Base-by-base conservation (phyloP, 2,329 filamentous ascomycete genomes). In the Neospermospora avenae region DNA sequence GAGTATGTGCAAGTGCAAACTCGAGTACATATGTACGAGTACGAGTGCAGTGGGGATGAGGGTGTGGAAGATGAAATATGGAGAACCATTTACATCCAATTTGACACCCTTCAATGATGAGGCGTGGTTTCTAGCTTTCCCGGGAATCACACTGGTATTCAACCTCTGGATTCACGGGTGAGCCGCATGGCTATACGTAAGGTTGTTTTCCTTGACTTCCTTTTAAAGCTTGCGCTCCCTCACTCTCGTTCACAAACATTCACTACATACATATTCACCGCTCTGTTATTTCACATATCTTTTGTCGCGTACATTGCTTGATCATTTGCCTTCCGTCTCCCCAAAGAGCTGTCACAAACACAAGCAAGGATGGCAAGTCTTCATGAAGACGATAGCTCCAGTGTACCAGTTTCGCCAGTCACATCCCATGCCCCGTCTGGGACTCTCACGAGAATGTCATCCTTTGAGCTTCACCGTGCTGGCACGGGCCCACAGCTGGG, bases 401-500 rank as follows among this genome's bases (percentile, higher is more conserved):
- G 37, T 46, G 48, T 4, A 46, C 45, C 48, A 28, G 25, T 28
- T 10, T 58, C 56, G 25, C 56, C 56, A 54, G 56, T 45, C 14
- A 44, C 35, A 46, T 53, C 28, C 16, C n/a, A n/a, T 13, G 42
- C 41, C 22, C 37, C 56, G 25, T 54, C 56, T n/a, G 25, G 39
- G 28, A 42, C 48, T 24, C 41, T 53, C 35, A 58, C 37, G 44
- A 45, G 48, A 37, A 58, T 54, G 46, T 58, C 56, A 35, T 58
- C 56, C 16, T 44, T 58, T 14, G 48, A 58, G 13, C 25, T 45
- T 37, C 42, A 42, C 18, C 53, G 25, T 14, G 16, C 53, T 22
- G 39, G 24, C 20, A 44, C 35, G 11, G 51, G 53, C 20, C 41
- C 53, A 20, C 25, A 45, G 2, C 20, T 61, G 13, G 58, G 56